Percentiles rank a stretch among this genome's conserved stretches.
These are phyloP conservation scores for Alternaria triticina DNA, from an alignment of 2,329 filamentous ascomycete species.

Conservation along the genomic window DNA sequence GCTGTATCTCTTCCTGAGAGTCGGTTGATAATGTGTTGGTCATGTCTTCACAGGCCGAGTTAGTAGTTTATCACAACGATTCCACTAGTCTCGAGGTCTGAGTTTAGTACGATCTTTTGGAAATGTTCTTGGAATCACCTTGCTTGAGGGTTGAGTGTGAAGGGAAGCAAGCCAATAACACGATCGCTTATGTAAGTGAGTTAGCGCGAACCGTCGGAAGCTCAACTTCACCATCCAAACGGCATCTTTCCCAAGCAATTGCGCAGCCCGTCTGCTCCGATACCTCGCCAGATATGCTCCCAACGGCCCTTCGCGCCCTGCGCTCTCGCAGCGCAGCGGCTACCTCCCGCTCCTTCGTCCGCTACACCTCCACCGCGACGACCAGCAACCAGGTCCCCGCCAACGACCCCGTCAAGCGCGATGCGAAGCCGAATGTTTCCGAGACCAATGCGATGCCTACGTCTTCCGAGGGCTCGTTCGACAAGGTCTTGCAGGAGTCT, in stretches of 20 bases:
- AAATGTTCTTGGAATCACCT: neutral
- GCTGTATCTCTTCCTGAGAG: neutral
- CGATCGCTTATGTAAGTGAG: constrained; percentile 12
- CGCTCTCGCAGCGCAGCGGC: constrained; percentile 31
- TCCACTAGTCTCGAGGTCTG: neutral
- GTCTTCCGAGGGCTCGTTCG: constrained; percentile 57
- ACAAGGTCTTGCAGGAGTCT: constrained; percentile 62
- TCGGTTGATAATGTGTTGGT: neutral
- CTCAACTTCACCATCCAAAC: constrained; percentile 19
- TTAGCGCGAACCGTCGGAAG: constrained; percentile 19
- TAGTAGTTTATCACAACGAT: neutral
- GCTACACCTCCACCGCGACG: constrained; percentile 31
- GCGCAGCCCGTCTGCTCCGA: constrained; percentile 24
- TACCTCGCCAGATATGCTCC: constrained; percentile 29
- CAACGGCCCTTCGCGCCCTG: constrained; percentile 36
- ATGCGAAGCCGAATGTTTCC: constrained; percentile 60
- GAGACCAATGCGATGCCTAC: constrained; percentile 66
- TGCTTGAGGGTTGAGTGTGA: neutral
- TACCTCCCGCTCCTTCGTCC: constrained; percentile 29
- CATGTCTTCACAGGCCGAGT: neutral
- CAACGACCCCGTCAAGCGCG: constrained; percentile 65
- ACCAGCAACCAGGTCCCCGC: constrained; percentile 69
- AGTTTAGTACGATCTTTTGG: neutral
- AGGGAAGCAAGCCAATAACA: constrained; percentile 2
- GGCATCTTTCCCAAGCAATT: constrained; percentile 14